Conservation (phyloP, 2,329 filamentous ascomycete genomes). For the Clonostachys rhizophaga region DNA sequence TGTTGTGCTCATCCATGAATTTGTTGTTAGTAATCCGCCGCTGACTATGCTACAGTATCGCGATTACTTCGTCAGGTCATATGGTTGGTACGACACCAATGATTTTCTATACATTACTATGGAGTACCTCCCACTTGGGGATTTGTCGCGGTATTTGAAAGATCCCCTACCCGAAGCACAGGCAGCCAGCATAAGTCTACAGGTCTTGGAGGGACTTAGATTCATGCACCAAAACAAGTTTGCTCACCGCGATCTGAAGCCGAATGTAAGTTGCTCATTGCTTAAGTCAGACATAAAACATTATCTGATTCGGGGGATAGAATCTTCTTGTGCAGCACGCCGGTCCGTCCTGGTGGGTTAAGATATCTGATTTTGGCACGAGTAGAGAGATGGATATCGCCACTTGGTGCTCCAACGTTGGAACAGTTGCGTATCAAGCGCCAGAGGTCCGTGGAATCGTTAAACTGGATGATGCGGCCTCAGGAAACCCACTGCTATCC, state of each 20-base stretch:
- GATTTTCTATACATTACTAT: slow-evolving; percentile 4
- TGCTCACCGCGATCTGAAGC: not conserved
- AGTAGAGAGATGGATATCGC: not conserved
- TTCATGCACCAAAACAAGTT: no score
- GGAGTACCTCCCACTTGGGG: slow-evolving; percentile 13
- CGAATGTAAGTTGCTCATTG: not conserved
- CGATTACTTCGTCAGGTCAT: not conserved
- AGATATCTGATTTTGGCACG: not conserved
- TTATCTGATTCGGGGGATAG: no score
- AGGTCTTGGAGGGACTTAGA: no score
- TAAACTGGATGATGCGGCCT: not conserved
- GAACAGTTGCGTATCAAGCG: not conserved
- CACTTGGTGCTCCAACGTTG: not conserved
- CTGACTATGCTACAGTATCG: not conserved
- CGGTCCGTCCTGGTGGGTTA: not conserved
- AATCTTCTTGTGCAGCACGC: not conserved
- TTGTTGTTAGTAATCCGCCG: no score
- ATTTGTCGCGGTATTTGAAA: slow-evolving; percentile 9
- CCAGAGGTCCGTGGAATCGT: not conserved
- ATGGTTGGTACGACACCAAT: not conserved
- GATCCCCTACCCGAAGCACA: not conserved
- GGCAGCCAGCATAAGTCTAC: no score
- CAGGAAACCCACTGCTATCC: no score
- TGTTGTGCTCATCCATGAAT: no score
- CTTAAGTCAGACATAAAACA: no score